Conservation (phyloP, 2,329 filamentous ascomycete genomes). For the Arthrobotrys pseudoclavata region DNA sequence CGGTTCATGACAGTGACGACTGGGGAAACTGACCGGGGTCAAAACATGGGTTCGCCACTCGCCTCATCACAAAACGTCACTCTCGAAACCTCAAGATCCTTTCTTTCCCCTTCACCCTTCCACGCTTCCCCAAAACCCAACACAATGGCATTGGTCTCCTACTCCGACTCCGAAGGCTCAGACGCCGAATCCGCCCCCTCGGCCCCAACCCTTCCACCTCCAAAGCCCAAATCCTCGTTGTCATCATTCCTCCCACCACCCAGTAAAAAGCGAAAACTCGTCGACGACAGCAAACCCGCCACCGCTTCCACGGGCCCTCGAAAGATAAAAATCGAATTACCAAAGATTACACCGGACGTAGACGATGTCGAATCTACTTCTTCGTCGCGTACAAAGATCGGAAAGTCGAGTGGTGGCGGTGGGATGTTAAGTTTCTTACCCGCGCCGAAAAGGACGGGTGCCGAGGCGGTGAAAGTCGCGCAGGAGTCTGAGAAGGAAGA, state of each 20-base stretch:
- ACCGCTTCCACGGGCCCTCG: conserved; percentile 51
- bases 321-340: conserved; percentile 63
- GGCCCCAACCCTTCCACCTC: conserved; percentile 28
- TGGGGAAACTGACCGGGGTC: too few species aligned
- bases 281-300: conserved; percentile 40
- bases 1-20: too few species aligned
- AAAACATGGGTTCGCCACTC: too few species aligned
- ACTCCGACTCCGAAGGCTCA: conserved; percentile 59
- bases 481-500: conserved; percentile 55
- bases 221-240: conserved; percentile 52
- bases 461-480: conserved; percentile 43
- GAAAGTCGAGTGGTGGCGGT: conserved; percentile 33
- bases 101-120: neutral
- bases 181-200: conserved; percentile 44
- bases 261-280: conserved; percentile 61
- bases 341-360: conserved; percentile 60
- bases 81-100: neutral
- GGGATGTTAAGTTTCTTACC: conserved; percentile 62
- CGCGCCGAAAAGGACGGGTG: conserved; percentile 62
- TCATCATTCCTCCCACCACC: conserved; percentile 52
- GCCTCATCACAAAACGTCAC: too few species aligned
- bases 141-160: conserved; percentile 55
- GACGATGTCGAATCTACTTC: conserved; percentile 53
- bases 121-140: neutral
- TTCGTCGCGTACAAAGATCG: conserved; percentile 30